Percentiles rank a stretch among this genome's conserved stretches.
These are phyloP conservation scores for Aspergillus fructus DNA, from an alignment of 2,329 filamentous ascomycete genomes.

Conservation along the genomic window DNA sequence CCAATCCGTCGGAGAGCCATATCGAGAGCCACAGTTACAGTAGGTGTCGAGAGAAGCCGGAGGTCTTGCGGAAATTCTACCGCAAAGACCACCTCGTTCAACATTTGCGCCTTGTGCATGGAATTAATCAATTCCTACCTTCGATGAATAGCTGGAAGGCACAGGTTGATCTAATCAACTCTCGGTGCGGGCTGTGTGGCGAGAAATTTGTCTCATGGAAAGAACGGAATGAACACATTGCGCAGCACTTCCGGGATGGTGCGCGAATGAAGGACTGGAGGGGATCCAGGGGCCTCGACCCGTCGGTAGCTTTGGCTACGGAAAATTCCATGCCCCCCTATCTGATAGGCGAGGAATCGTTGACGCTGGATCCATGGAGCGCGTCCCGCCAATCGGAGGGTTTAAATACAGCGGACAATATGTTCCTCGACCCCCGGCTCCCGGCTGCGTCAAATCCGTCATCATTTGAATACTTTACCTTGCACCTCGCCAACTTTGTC, in stretches of 20 bases:
- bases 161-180: constrained; percentile 49
- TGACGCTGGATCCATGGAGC: constrained; percentile 15
- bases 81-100: constrained; percentile 59
- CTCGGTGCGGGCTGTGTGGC: constrained; percentile 36
- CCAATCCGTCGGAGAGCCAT: constrained; percentile 50
- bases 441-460: background rate
- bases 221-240: constrained; percentile 37
- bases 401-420: background rate
- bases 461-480: constrained; percentile 17
- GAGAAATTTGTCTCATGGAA: constrained; percentile 32
- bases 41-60: constrained; percentile 53
- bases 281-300: constrained; percentile 32
- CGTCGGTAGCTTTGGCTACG: constrained; percentile 32
- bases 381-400: background rate
- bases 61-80: constrained; percentile 57
- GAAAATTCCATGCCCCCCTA: constrained; percentile 40
- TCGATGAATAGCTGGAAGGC: constrained; percentile 53
- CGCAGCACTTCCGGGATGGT: constrained; percentile 36
- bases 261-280: constrained; percentile 36
- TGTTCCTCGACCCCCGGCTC: too few relatives aligned
- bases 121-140: constrained; percentile 41
- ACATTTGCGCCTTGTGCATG: constrained; percentile 57
- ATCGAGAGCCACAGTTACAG: constrained; percentile 53
- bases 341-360: constrained; percentile 33
- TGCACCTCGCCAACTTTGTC: constrained; percentile 23